Evolutionary conservation across 2,329 filamentous ascomycete genomes (phyloP).

Genomic region (Alternaria angustiovoidea): DNA sequence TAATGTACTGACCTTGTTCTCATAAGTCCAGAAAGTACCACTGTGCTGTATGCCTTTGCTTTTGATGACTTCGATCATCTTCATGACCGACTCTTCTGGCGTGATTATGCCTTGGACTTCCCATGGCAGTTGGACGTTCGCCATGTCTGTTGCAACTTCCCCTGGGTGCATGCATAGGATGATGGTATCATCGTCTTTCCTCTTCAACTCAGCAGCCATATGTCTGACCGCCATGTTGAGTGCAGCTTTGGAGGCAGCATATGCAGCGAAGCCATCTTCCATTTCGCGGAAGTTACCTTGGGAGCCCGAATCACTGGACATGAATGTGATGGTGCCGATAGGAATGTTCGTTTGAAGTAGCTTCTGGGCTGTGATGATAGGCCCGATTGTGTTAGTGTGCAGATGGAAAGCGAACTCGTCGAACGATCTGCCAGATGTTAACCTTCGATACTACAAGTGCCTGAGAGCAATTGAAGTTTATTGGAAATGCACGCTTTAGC

Average conservation of each 20-base stretch:
- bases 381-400: constrained; percentile 66
- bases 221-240: constrained; percentile 65
- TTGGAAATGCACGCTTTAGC: constrained; percentile 31
- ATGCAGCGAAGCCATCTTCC: constrained; percentile 67
- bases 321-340: constrained; percentile 62
- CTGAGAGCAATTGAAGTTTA: constrained; percentile 16
- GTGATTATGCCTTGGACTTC: constrained; percentile 62
- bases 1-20: constrained; percentile 56
- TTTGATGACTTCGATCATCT: constrained; percentile 61
- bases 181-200: constrained; percentile 59
- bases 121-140: constrained; percentile 61
- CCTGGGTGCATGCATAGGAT: constrained; percentile 66
- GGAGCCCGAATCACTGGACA: constrained; percentile 66
- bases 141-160: constrained; percentile 66
- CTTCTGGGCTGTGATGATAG: constrained; percentile 64
- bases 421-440: constrained; percentile 55
- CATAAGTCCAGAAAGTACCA: constrained; percentile 66
- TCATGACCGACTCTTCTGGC: constrained; percentile 58
- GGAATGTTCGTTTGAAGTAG: constrained; percentile 58
- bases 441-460: constrained; percentile 1
- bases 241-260: constrained; percentile 65
- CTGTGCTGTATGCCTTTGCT: constrained; percentile 59
- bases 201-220: constrained; percentile 63
- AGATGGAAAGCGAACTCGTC: constrained; percentile 63
- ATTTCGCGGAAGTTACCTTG: constrained; percentile 60